These are phyloP conservation scores for Oryza brachyantha DNA, from an alignment of 176 grass and related monocot genomes.

Conservation along the genomic window DNA sequence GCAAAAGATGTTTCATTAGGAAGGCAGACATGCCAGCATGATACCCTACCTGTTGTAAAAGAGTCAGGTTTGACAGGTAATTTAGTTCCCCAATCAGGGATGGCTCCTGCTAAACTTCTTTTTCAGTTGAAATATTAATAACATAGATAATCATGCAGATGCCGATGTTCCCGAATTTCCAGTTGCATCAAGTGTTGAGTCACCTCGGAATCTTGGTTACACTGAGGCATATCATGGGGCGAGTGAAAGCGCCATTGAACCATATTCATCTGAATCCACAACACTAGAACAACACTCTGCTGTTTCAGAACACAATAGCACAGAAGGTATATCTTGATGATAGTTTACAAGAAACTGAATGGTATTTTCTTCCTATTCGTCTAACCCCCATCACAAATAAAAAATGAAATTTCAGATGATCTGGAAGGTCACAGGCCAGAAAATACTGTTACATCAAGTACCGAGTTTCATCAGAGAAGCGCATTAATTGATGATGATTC, in stretches of 20 bases:
- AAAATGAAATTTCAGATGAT: constrained; percentile 21
- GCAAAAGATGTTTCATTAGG: background rate
- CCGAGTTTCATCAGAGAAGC: constrained; percentile 3
- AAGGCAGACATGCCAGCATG: background rate
- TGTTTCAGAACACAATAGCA: constrained; percentile 29
- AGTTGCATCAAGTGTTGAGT: constrained; percentile 21
- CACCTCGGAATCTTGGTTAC: constrained; percentile 20
- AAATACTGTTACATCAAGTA: constrained; percentile 6
- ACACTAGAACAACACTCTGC: constrained; percentile 37
- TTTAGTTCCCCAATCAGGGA: background rate
- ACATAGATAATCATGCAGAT: constrained; percentile 34
- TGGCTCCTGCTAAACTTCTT: background rate
- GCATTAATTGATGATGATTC: background rate
- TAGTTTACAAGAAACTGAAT: constrained; percentile 14
- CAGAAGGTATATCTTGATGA: constrained; percentile 29
- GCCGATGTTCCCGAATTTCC: constrained; percentile 16
- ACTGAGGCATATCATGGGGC: constrained; percentile 12
- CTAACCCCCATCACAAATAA: constrained; percentile 1
- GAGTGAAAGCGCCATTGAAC: constrained; percentile 1
- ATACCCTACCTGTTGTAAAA: background rate
- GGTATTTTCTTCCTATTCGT: background rate
- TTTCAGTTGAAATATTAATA: constrained; percentile 19
- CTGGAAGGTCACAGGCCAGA: constrained; percentile 9
- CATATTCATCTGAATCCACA: constrained; percentile 34
- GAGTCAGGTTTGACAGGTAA: constrained; percentile 37